Conservation (phyloP, 1,139 yeast species). For the Sugiyamaella sp. region DNA sequence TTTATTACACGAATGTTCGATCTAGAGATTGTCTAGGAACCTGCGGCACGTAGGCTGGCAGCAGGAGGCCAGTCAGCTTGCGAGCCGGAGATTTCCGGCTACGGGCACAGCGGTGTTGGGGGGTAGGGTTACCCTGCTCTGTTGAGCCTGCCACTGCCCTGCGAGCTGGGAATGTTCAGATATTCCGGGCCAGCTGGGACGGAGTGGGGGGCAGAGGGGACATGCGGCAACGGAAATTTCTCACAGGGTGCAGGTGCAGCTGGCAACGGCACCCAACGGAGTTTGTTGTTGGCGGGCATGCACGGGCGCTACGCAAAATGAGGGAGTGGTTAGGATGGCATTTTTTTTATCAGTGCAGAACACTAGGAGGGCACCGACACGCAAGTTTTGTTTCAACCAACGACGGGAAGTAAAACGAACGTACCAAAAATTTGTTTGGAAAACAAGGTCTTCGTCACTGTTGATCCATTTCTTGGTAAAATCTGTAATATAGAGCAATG, state of each 20-base stretch:
- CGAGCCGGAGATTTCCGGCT: slow-evolving; percentile 11
- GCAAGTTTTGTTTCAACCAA: slow-evolving; percentile 9
- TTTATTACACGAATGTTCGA: too few species aligned
- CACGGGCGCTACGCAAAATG: neutral
- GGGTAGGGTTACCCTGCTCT: neutral
- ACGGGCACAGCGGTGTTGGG: slow-evolving; percentile 2
- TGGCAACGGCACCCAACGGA: slow-evolving; percentile 5
- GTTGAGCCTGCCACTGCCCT: neutral
- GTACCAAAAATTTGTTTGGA: neutral
- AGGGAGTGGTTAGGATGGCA: slow-evolving; percentile 11
- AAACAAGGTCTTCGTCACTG: neutral
- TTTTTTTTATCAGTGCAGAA: slow-evolving; percentile 6
- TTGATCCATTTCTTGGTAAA: neutral
- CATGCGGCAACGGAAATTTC: neutral
- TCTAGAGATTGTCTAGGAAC: too few species aligned
- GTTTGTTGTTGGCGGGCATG: slow-evolving; percentile 3
- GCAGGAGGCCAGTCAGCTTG: too few species aligned
- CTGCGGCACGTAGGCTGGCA: too few species aligned
- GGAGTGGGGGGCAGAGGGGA: neutral
- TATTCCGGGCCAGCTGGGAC: neutral
- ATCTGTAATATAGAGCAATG: slow-evolving; percentile 13
- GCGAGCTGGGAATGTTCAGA: neutral
- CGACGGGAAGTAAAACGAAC: neutral
- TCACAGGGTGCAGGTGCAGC: neutral
- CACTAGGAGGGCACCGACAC: neutral